Evolutionary conservation across 495 filamentous ascomycete species (phyloP), one percentile per base, ranked within the genome.

Genomic region (Aspergillus mulundensis): DNA sequence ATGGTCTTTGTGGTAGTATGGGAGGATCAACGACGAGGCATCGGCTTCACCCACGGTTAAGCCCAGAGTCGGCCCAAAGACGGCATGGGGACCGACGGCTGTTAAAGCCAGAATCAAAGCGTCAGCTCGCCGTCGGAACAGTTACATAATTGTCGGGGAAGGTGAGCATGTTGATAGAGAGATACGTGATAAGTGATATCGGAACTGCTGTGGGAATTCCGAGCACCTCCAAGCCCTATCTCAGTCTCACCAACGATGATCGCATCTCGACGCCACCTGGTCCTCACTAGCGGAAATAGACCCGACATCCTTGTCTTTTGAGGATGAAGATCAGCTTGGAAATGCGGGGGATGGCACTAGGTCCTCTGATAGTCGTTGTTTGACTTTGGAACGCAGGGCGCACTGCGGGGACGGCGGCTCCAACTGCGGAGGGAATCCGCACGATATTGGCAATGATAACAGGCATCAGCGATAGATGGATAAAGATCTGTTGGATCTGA

Each of bases 151-250:
- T 20, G 23, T 46, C 4, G 21, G 14, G 43, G 21, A 23, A 28
- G 43, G 5, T 36, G 42, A 20, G n/a, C 28, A 45, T 21, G 15
- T 36, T 18, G 38, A 40, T 40, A 40, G 38, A 40, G 43, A 55
- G 38, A 40, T 49, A 42, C 36, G 16, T 39, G 44, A 56, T 56
- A 56, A 56, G 45, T 56, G 44, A 40, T 47, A 39, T 56, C 53
- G 53, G 53, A 56, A 56, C 14, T 23, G 8, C 16, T 18, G 16
- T 43, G 5, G n/a, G 45, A 56, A 56, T 56, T 56, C 53, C 53
- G 53, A 50, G 53, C 53, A 23, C 30, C 30, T 1, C 1, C 19
- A 14, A 32, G 24, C 19, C 53, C 23, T 42, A 49, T 56, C 44
- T 50, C 48, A 25, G 25, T 24, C 14, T 20, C 23, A 50, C 16